Evolutionary conservation across 2,329 filamentous ascomycete genomes (phyloP), one percentile per base, ranked within the genome.

Genomic region (Colletotrichum chlorophyti): DNA sequence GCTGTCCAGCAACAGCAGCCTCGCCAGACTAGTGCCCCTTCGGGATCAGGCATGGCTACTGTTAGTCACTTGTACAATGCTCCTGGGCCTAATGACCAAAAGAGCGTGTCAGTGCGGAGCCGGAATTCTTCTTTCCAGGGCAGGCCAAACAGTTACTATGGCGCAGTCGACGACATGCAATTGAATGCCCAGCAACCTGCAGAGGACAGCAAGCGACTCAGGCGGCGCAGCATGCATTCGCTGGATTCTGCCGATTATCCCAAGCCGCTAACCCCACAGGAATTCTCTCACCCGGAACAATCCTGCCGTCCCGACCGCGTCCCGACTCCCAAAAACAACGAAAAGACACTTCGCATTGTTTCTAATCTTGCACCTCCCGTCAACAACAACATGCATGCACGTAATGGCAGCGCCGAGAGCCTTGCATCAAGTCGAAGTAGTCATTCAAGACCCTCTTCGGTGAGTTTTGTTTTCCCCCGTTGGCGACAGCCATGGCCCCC

Each of bases 211-310:
- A 92, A 90, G 74, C 84, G 91, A 69, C 90, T 93, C 74, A 84
- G 93, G 66, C 86, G 93, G 69, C 87, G 93, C 64, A 97, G 93
- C 74, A 84, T 96, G 76, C 91, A 91, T 64, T 89, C 86, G 15
- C 73, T 83, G 60, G 81, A 85, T 72, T 74, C 75, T 67, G 65
- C 75, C 65, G 75, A 79, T 60, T 76, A 76, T 65, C 70, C 72
- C 53, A 74, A 68, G 61, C 68, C 70, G 63, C 50, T 74, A 65
- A 70, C 70, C 60, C 72, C 76, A 61, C 74, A 73, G 51, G 69
- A 72, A 37, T 68, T 72, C 49, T 65, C 67, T 53, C 70, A 69
- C 34, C 55, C 63, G 24, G 72, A 73, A 63, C 66, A 66, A 63
- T 61, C 68, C 47, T 27, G 50, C 48, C 61, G 53, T 27, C 50